phyloP scores from a whole-genome alignment of 2,329 filamentous ascomycete genomes.

The Whalleya microplaca region DNA sequence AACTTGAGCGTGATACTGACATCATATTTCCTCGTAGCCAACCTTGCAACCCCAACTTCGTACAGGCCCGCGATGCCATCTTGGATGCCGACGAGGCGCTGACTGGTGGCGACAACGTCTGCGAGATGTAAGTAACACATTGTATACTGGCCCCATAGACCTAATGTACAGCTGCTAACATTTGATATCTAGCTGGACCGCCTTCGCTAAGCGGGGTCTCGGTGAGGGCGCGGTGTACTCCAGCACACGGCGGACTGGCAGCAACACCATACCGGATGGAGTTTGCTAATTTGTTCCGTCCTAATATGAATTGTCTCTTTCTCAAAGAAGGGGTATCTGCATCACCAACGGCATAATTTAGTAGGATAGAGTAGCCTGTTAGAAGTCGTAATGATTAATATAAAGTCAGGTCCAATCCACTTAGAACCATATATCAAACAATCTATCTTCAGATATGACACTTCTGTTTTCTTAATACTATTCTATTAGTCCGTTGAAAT shows the following conservation, averaged over 20 bases:
- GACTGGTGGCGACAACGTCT: constrained; percentile 51
- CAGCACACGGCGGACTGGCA: constrained; percentile 31
- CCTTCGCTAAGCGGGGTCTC: constrained; percentile 55
- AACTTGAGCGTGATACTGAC: constrained; percentile 1
- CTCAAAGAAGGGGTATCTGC: background rate
- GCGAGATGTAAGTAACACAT: constrained; percentile 41
- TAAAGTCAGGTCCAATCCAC: background rate
- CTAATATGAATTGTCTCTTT: background rate
- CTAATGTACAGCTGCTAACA: constrained; percentile 1
- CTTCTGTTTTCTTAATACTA: background rate
- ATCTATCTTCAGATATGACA: background rate
- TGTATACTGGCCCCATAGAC: background rate
- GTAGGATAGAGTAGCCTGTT: background rate
- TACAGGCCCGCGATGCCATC: constrained; percentile 53
- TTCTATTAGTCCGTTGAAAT: background rate
- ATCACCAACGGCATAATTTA: background rate
- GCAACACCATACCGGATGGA: constrained; percentile 35
- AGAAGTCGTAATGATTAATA: constrained; percentile 1
- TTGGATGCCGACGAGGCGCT: constrained; percentile 52
- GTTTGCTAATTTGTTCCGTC: constrained; percentile 32
- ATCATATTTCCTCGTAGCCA: constrained; percentile 34
- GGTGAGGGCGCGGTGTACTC: constrained; percentile 40
- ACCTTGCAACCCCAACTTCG: constrained; percentile 54
- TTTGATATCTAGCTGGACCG: constrained; percentile 43
- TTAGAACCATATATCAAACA: background rate